Conservation (phyloP, 78 protist genomes). For the Creolimax fragrantissima region DNA sequence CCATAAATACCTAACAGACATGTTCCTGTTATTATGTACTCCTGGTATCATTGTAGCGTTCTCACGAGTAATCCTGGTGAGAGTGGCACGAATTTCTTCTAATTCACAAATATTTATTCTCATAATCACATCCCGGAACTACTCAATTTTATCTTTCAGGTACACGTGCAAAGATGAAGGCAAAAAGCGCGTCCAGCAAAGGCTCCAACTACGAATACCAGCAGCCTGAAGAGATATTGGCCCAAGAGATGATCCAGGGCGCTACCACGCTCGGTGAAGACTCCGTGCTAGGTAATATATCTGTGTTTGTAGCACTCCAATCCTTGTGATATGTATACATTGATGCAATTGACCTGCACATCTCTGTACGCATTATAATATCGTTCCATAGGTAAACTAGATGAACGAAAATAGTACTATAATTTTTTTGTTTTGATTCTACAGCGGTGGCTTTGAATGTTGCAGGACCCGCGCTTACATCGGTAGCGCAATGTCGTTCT, state of each 20-base stretch:
- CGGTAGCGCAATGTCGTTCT: background rate
- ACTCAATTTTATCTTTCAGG: background rate
- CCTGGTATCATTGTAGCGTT: too few relatives aligned
- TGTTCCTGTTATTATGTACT: too few relatives aligned
- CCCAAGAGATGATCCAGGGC: background rate
- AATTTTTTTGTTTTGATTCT: too few relatives aligned
- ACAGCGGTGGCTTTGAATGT: background rate
- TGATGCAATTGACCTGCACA: background rate
- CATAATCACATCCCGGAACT: too few relatives aligned
- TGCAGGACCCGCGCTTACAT: background rate
- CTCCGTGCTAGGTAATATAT: background rate
- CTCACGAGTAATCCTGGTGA: too few relatives aligned
- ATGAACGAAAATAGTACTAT: too few relatives aligned
- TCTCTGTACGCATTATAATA: background rate
- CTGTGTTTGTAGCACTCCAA: too few relatives aligned
- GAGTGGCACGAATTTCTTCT: too few relatives aligned
- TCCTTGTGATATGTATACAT: too few relatives aligned
- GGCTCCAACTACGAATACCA: background rate
- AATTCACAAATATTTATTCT: too few relatives aligned
- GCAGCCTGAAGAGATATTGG: background rate
- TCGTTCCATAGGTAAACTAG: too few relatives aligned
- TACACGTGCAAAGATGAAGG: background rate
- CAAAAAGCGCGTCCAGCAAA: background rate
- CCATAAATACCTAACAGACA: too few relatives aligned
- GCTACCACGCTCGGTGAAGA: background rate